Evolutionary conservation across 805 yeast species (phyloP).

Genomic region (Kazachstania kunashirensis): DNA sequence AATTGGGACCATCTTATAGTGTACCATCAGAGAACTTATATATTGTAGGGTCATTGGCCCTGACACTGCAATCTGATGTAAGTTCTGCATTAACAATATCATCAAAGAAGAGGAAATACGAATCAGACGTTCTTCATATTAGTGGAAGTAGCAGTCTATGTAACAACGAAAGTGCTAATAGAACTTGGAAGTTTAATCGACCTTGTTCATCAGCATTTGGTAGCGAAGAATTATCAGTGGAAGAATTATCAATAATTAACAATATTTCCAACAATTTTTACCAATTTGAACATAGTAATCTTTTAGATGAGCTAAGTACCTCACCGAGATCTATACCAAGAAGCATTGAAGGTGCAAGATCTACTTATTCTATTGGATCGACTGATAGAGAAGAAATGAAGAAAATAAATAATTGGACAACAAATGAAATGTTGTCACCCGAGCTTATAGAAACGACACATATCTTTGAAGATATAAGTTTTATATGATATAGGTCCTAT

Average conservation of each 20-base stretch:
- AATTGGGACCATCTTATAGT: conserved; percentile 9
- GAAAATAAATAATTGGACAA: too few species aligned
- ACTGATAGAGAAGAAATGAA: too few species aligned
- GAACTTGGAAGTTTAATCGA: background rate
- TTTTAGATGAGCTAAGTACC: conserved; percentile 1
- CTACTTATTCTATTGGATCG: too few species aligned
- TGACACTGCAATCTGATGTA: conserved; percentile 3
- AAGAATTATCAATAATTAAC: conserved; percentile 4
- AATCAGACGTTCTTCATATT: background rate
- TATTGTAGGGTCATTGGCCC: conserved; percentile 16
- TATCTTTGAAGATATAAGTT: too few species aligned
- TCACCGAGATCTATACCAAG: conserved; percentile 1
- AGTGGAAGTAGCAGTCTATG: background rate
- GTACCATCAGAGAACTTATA: conserved; percentile 8
- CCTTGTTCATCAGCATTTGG: background rate
- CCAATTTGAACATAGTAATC: conserved; percentile 2
- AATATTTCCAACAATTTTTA: conserved; percentile 3
- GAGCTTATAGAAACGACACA: too few species aligned
- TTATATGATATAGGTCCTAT: too few species aligned
- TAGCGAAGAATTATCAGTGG: background rate
- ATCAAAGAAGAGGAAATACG: background rate
- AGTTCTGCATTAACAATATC: background rate
- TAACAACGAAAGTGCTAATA: background rate
- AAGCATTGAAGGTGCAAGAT: too few species aligned
- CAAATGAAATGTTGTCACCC: too few species aligned